Percentiles rank a stretch among this genome's conserved stretches.
These are phyloP conservation scores for Exophiala viscosa DNA, from an alignment of 2,329 filamentous ascomycete genomes.

Conservation along the genomic window DNA sequence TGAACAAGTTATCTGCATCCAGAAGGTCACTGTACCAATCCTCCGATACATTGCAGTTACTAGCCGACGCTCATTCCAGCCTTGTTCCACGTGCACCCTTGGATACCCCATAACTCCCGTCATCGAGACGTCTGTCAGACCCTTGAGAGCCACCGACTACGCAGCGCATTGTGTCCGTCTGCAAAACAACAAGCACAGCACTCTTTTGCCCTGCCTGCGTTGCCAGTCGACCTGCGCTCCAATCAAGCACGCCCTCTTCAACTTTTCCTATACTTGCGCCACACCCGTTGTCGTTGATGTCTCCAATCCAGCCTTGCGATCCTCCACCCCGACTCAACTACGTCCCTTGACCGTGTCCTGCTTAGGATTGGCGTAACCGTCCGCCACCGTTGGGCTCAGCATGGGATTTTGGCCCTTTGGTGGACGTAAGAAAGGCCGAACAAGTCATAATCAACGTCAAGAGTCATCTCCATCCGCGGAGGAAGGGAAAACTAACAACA, in stretches of 20 bases:
- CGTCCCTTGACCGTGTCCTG: slow-evolving; percentile 14
- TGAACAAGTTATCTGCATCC: background rate
- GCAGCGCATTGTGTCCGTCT: slow-evolving; percentile 12
- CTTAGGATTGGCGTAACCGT: background rate
- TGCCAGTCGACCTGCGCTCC: background rate
- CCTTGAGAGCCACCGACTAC: slow-evolving; percentile 7
- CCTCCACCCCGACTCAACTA: slow-evolving; percentile 10
- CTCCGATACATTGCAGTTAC: background rate
- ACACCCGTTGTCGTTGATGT: slow-evolving; percentile 20
- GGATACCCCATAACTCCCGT: background rate
- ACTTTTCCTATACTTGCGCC: slow-evolving; percentile 1
- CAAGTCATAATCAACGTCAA: slow-evolving; percentile 15
- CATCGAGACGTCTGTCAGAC: slow-evolving; percentile 5
- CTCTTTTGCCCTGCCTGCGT: slow-evolving; percentile 1
- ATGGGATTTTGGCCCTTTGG: slow-evolving; percentile 31
- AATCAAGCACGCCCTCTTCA: background rate
- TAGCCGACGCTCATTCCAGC: slow-evolving; percentile 12
- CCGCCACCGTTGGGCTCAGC: slow-evolving; percentile 17
- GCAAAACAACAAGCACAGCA: slow-evolving; percentile 9
- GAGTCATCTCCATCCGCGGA: slow-evolving; percentile 12
- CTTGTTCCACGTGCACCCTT: background rate
- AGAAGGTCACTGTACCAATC: background rate
- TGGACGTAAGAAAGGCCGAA: slow-evolving; percentile 26
- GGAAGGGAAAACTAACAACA: slow-evolving; percentile 9
- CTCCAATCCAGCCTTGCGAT: slow-evolving; percentile 18